Evolutionary conservation across 306 rosid species (phyloP).

Genomic region (Mimosa bimucronata): DNA sequence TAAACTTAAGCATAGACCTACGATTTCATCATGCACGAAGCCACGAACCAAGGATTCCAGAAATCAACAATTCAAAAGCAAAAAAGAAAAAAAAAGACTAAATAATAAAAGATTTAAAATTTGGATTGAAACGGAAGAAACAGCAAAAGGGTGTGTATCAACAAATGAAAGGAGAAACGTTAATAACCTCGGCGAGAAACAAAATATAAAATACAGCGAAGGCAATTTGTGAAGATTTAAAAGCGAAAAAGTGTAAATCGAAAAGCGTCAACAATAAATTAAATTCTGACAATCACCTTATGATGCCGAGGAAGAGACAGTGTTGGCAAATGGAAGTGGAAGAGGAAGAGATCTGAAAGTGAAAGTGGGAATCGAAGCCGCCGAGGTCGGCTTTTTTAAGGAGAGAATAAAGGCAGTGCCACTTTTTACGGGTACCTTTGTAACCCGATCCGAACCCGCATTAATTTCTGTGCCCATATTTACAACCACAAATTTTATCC

Average conservation of each 20-base stretch:
- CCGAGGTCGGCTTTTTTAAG: not conserved
- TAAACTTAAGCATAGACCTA: not conserved
- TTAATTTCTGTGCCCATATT: not conserved
- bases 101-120: not conserved
- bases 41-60: not conserved
- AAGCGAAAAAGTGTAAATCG: not conserved
- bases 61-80: not conserved
- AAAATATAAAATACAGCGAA: not conserved
- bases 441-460: slow-evolving; percentile 6
- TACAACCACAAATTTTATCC: not conserved
- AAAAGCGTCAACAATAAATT: not conserved
- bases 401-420: not conserved
- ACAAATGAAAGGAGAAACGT: not conserved
- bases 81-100: not conserved
- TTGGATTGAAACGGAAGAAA: not conserved
- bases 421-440: not conserved
- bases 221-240: not conserved
- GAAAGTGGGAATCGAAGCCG: not conserved
- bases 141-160: not conserved
- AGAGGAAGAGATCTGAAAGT: slow-evolving; percentile 7
- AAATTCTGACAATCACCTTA: not conserved
- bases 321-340: not conserved
- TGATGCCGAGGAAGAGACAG: not conserved
- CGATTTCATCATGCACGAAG: not conserved
- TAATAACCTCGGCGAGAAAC: not conserved